Evolutionary conservation across 2,329 filamentous ascomycete species (phyloP).

Genomic region (Cytospora piceicola): DNA sequence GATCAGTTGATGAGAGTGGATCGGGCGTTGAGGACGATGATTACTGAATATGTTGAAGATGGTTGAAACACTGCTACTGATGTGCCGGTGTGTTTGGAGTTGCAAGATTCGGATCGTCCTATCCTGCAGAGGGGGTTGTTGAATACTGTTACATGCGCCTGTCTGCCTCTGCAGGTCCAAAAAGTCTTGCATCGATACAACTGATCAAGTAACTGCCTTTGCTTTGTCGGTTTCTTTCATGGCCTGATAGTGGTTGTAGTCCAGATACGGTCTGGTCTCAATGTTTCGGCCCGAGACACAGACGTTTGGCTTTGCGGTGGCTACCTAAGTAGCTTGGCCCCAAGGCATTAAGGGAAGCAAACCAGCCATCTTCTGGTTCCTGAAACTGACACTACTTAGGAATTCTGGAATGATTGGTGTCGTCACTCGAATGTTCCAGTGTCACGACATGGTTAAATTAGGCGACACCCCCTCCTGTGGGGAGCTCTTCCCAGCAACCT

Average conservation of each 20-base stretch:
- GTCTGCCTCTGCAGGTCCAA: too few relatives aligned
- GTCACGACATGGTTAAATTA: too few relatives aligned
- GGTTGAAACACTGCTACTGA: background rate
- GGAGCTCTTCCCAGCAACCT: background rate
- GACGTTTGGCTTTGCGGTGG: background rate
- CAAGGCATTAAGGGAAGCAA: background rate
- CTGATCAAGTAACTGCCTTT: too few relatives aligned
- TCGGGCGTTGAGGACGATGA: background rate
- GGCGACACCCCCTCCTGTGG: too few relatives aligned
- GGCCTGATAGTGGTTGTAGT: background rate
- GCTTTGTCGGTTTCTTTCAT: too few relatives aligned
- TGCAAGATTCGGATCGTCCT: background rate
- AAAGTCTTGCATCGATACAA: too few relatives aligned
- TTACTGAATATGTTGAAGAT: background rate
- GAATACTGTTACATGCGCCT: too few relatives aligned
- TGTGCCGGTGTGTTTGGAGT: background rate
- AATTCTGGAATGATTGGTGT: too few relatives aligned
- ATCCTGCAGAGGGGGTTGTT: background rate
- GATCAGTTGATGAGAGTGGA: background rate
- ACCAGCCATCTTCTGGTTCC: background rate
- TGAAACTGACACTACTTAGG: too few relatives aligned
- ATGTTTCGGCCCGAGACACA: background rate
- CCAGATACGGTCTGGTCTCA: background rate
- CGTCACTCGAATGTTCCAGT: too few relatives aligned
- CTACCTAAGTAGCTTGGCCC: background rate